These are phyloP conservation scores for Aspergillus incahuasiensis DNA, from an alignment of 495 filamentous ascomycete species.

Conservation along the genomic window DNA sequence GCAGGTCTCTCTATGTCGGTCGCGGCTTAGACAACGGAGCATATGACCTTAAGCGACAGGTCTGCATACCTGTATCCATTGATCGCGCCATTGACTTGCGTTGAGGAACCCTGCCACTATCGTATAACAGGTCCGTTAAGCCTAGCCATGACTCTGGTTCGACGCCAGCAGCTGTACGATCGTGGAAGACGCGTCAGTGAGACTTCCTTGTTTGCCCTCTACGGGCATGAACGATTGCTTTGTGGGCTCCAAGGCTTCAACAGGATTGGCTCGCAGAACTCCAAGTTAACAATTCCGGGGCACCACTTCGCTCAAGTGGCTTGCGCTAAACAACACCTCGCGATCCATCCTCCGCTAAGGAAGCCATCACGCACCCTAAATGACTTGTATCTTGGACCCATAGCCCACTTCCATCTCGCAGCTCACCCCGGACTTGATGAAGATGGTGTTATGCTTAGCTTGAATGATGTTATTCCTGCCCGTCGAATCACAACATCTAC, in stretches of 20 bases:
- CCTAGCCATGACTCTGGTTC: neutral
- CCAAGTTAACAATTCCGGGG: neutral
- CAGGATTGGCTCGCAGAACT: too few relatives aligned
- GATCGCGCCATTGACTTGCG: neutral
- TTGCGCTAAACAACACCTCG: neutral
- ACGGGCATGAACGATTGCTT: too few relatives aligned
- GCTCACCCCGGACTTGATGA: conserved; percentile 1
- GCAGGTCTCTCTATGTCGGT: neutral
- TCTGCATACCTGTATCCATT: too few relatives aligned
- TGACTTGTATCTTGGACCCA: neutral
- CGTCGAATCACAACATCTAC: neutral
- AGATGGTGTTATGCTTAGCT: conserved; percentile 8
- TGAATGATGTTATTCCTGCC: conserved; percentile 1
- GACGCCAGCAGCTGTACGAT: too few relatives aligned
- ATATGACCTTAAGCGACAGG: neutral
- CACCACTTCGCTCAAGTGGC: too few relatives aligned
- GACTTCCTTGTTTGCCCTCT: too few relatives aligned
- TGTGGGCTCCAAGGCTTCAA: too few relatives aligned
- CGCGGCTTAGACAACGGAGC: neutral
- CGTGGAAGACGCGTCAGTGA: too few relatives aligned
- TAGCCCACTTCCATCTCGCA: neutral
- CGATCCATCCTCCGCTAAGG: neutral
- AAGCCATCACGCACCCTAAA: neutral
- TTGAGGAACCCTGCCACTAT: too few relatives aligned
- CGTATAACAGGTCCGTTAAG: neutral